Conservation (phyloP, 768 basidiomycete species). For the Naganishia antarctica region DNA sequence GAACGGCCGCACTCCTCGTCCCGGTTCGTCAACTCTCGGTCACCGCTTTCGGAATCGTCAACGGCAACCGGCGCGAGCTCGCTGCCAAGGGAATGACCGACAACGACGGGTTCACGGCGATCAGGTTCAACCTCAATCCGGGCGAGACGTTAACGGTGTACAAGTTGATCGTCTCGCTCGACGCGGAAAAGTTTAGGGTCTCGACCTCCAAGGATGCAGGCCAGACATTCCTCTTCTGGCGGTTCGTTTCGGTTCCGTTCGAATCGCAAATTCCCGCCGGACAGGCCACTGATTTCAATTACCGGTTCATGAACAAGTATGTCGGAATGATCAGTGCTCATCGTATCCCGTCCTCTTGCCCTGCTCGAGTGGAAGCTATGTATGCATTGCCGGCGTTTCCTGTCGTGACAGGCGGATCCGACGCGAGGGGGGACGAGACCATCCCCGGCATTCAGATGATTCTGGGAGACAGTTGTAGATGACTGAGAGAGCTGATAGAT, state of each 20-base stretch:
- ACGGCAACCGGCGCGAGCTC: not conserved
- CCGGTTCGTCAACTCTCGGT: not conserved
- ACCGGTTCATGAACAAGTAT: constrained; percentile 16
- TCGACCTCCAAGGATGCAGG: constrained; percentile 3
- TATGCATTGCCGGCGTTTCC: too few relatives aligned
- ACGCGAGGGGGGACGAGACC: too few relatives aligned
- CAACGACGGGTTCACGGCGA: not conserved
- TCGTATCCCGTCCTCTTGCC: too few relatives aligned
- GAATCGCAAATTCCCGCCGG: not conserved
- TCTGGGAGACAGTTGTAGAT: too few relatives aligned
- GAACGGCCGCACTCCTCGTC: not conserved
- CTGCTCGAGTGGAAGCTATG: too few relatives aligned
- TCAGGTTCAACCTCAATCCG: not conserved
- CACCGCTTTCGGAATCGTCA: not conserved
- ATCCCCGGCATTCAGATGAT: too few relatives aligned
- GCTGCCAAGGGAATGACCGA: not conserved
- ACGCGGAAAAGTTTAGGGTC: constrained; percentile 9
- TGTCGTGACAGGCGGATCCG: too few relatives aligned
- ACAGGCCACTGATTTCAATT: not conserved
- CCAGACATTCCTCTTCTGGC: constrained; percentile 8
- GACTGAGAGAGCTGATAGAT: too few relatives aligned
- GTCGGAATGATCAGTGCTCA: too few relatives aligned
- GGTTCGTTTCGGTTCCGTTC: not conserved
- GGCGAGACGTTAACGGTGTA: not conserved
- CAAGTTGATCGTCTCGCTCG: not conserved